Conservation (phyloP, 129 eudicot species). For the Daucus carota region DNA sequence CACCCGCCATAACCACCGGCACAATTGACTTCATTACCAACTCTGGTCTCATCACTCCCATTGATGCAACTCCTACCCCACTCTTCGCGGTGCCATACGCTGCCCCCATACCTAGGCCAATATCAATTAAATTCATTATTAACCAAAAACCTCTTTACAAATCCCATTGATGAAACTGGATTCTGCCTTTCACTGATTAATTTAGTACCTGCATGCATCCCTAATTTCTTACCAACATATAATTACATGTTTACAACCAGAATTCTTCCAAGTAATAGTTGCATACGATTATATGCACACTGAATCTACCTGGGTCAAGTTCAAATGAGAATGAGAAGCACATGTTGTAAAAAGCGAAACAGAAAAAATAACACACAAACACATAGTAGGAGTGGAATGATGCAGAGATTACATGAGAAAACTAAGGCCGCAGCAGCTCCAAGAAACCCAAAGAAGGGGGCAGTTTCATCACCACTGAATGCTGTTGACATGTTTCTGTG, state of each 20-base stretch:
- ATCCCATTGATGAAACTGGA: not conserved
- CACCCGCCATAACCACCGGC: constrained; percentile 37
- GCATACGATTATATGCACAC: no score
- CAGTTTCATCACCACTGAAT: constrained; percentile 47
- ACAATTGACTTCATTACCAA: constrained; percentile 1
- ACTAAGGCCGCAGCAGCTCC: constrained; percentile 35
- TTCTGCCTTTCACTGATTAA: no score
- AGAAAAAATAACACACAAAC: not conserved
- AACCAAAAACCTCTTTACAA: not conserved
- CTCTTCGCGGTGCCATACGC: not conserved
- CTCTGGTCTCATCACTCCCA: not conserved
- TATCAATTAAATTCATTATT: not conserved
- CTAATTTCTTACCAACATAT: no score
- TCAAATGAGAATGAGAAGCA: no score
- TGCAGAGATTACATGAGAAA: constrained; percentile 31
- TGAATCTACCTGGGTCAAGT: no score
- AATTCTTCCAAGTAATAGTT: no score
- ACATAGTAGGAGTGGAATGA: not conserved
- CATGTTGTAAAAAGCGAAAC: not conserved
- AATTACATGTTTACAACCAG: no score
- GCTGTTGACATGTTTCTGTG: constrained; percentile 19
- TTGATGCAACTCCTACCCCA: not conserved
- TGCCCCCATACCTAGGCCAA: not conserved
- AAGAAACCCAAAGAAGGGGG: constrained; percentile 32
- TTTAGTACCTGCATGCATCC: not conserved